Percentiles rank a stretch among this genome's conserved stretches.
Conservation (phyloP, 164 flowering plant genomes). For the Nymphaea thermarum region DNA sequence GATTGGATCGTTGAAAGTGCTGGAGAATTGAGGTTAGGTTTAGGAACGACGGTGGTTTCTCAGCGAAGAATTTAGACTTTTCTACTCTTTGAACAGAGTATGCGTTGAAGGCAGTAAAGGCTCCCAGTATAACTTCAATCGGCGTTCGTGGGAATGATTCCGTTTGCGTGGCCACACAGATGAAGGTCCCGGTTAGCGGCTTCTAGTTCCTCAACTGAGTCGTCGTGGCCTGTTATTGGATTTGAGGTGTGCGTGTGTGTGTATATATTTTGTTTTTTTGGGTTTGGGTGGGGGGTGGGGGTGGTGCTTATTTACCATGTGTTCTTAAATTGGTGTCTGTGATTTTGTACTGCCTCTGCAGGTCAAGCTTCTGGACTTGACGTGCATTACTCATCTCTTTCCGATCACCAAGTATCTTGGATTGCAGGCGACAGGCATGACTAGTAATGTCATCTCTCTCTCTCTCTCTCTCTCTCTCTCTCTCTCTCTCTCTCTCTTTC, state of each 20-base stretch:
- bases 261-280: neutral
- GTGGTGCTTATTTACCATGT: neutral
- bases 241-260: slow-evolving; percentile 1
- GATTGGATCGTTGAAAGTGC: neutral
- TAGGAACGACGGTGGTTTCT: neutral
- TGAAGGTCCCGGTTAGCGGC: slow-evolving; percentile 86
- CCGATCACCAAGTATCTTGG: slow-evolving; percentile 83
- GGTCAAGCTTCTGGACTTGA: slow-evolving; percentile 99
- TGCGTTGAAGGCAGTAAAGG: slow-evolving; percentile 95
- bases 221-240: too few relatives aligned
- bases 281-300: neutral
- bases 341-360: slow-evolving; percentile 7
- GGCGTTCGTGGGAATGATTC: slow-evolving; percentile 93
- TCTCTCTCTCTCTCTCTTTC: neutral
- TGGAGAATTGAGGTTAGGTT: neutral
- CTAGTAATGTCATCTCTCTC: slow-evolving; percentile 32
- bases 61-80: too few relatives aligned
- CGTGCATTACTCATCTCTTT: slow-evolving; percentile 84
- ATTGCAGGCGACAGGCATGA: slow-evolving; percentile 87
- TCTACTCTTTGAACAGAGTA: slow-evolving; percentile 38
- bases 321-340: neutral
- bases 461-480: neutral
- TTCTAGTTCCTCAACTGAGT: neutral
- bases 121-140: slow-evolving; percentile 81
- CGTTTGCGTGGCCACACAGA: slow-evolving; percentile 92